Conservation (phyloP, 106 monocot genomes). For the Ottelia alismoides region DNA sequence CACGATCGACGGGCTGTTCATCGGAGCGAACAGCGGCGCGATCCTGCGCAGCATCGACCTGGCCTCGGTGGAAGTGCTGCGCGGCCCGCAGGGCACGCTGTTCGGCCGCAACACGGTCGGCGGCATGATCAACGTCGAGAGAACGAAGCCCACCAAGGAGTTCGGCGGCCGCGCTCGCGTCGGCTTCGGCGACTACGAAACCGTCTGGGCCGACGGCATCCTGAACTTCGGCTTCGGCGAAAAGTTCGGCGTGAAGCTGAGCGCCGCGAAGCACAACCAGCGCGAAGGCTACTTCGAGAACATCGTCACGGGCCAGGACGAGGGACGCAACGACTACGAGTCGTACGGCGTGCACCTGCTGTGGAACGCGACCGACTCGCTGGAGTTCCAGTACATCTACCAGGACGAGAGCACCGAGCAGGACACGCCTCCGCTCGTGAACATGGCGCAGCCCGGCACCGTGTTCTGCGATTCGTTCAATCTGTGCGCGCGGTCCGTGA, state of each 20-base stretch:
- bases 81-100: too few species aligned
- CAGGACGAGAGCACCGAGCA: neutral
- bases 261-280: neutral
- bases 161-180: neutral
- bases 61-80: too few species aligned
- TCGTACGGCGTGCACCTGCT: neutral
- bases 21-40: too few species aligned
- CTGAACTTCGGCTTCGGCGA: neutral
- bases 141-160: neutral
- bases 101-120: neutral
- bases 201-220: neutral
- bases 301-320: neutral
- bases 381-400: neutral
- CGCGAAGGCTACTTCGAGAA: neutral
- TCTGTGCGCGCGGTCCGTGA: too few species aligned
- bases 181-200: neutral
- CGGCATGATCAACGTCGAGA: neutral
- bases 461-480: too few species aligned
- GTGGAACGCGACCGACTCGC: neutral
- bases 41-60: too few species aligned
- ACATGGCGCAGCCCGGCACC: neutral
- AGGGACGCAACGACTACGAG: neutral
- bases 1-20: too few species aligned
- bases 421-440: neutral
- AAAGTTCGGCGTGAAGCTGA: neutral